These are phyloP conservation scores for Nigrograna mackinnonii DNA, from an alignment of 2,329 filamentous ascomycete species.

Conservation along the genomic window DNA sequence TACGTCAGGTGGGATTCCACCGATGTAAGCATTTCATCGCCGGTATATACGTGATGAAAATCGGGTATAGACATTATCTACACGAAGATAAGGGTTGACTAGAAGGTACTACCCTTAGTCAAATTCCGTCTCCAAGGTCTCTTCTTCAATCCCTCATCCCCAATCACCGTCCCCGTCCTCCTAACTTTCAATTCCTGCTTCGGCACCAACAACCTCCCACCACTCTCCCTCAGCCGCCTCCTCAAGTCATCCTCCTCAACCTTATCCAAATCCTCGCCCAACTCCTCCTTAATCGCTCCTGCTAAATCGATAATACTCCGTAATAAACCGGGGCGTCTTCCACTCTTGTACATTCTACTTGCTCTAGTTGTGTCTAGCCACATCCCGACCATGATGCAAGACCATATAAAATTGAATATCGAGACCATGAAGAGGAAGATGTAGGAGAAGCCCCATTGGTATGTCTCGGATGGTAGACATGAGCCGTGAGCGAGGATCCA, in stretches of 20 bases:
- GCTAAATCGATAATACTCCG: constrained; percentile 31
- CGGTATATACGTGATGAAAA: too few relatives aligned
- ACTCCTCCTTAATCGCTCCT: constrained; percentile 28
- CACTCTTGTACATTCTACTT: constrained; percentile 32
- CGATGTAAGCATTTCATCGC: too few relatives aligned
- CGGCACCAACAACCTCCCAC: constrained; percentile 25
- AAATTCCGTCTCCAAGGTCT: constrained; percentile 22
- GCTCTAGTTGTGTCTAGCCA: constrained; percentile 32
- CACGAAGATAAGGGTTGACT: too few relatives aligned
- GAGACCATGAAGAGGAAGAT: constrained; percentile 39
- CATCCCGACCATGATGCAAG: constrained; percentile 35
- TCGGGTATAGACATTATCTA: too few relatives aligned
- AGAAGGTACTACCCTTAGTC: constrained; percentile 33
- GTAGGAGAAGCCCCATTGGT: constrained; percentile 40
- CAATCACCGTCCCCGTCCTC: constrained; percentile 16
- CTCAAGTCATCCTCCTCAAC: constrained; percentile 27
- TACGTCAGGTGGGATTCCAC: too few relatives aligned
- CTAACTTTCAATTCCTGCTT: constrained; percentile 25
- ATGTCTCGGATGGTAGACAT: constrained; percentile 33
- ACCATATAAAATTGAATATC: constrained; percentile 38
- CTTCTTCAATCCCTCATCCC: constrained; percentile 6
- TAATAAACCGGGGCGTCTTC: constrained; percentile 30
- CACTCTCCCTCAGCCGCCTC: constrained; percentile 19
- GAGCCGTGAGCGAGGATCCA: constrained; percentile 27
- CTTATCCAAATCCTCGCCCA: constrained; percentile 18